Base-by-base conservation (phyloP, 2,329 filamentous ascomycete genomes). In the Nemania sp. region DNA sequence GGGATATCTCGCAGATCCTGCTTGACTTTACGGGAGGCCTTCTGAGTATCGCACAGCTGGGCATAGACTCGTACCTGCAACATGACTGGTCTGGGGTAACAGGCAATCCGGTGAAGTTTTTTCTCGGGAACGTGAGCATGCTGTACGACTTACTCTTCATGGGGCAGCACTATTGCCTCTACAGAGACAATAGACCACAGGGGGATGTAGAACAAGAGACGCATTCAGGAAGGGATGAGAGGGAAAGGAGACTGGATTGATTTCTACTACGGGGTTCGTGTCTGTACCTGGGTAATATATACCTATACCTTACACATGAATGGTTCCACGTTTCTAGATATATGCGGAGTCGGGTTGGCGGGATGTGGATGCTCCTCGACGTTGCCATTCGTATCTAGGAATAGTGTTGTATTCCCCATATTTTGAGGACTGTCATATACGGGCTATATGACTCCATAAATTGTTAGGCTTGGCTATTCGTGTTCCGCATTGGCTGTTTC, bases 41-140 rank as follows among this genome's bases (percentile, higher is more conserved):
- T 17, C 79, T 98, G 51, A 96, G 91, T 61, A 82, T 97, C 54
- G 78, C 84, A 2, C 95, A 99, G 76, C 83, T 96, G 64, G 78
- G 88, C 20, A 87, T 98, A 63, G 95, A 98, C 78, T 92, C 91
- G 61, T 91, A 89, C 60, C 78, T 96, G 39, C 88, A 95, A 74
- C 83, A 83, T 57, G 92, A 97, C 78, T 97, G 94, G 93, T 90
- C 88, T 49, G 95, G 94, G 20, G 82, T 98, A 59, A 92, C 89
- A 0, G 94, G 93, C 1, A 98, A 98, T 74, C 91, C 92, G 0
- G 89, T 95, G 68, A 99, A 98, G 78, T 87, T 98, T 60, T 87
- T 88, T 2, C 81, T 98, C 43, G 90, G 91, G 13, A 94, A 96
- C 71, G 86, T 97, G 47, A 92, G 88, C 59, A 89, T 98, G 69